Percentiles rank a stretch among this genome's conserved stretches.
phyloP scores from a whole-genome alignment of 352 stramenopile species.

The Phytophthora europaea region DNA sequence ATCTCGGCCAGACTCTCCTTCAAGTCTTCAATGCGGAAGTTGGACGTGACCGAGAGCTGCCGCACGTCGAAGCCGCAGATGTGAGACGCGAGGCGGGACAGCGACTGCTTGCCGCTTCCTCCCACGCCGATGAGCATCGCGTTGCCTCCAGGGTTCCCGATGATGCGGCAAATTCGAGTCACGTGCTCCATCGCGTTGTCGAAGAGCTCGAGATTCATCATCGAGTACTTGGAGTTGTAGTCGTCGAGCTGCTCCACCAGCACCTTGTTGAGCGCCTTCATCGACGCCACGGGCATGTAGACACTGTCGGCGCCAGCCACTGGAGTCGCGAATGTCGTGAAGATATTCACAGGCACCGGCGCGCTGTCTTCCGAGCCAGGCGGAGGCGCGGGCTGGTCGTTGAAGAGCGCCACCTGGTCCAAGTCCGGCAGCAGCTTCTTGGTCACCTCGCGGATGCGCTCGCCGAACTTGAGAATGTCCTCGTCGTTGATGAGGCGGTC shows the following conservation, averaged over 20 bases:
- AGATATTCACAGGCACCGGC: slow-evolving; percentile 87
- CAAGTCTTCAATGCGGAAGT: slow-evolving; percentile 97
- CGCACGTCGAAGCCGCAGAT: slow-evolving; percentile 98
- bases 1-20: slow-evolving; percentile 98
- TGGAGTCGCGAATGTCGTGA: slow-evolving; percentile 94
- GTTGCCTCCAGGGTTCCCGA: slow-evolving; percentile 96
- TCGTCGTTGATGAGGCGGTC: slow-evolving; percentile 97
- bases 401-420: slow-evolving; percentile 88
- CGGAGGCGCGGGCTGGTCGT: slow-evolving; percentile 54
- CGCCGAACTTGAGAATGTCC: slow-evolving; percentile 94
- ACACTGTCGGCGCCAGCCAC: slow-evolving; percentile 70
- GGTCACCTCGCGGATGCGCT: slow-evolving; percentile 92
- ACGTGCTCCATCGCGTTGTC: slow-evolving; percentile 98
- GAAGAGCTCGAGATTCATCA: slow-evolving; percentile 99
- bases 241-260: slow-evolving; percentile 95
- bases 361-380: slow-evolving; percentile 34
- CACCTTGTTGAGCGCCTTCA: slow-evolving; percentile 92
- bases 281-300: slow-evolving; percentile 81
- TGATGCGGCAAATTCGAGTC: slow-evolving; percentile 97
- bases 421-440: slow-evolving; percentile 94
- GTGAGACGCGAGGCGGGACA: slow-evolving; percentile 96
- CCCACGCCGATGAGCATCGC: slow-evolving; percentile 98
- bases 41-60: slow-evolving; percentile 96
- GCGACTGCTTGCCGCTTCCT: slow-evolving; percentile 96
- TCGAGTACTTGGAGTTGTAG: slow-evolving; percentile 98